Base-by-base conservation (phyloP, 192 early-diverging fungal genomes). In the Backusella psychrophila region DNA sequence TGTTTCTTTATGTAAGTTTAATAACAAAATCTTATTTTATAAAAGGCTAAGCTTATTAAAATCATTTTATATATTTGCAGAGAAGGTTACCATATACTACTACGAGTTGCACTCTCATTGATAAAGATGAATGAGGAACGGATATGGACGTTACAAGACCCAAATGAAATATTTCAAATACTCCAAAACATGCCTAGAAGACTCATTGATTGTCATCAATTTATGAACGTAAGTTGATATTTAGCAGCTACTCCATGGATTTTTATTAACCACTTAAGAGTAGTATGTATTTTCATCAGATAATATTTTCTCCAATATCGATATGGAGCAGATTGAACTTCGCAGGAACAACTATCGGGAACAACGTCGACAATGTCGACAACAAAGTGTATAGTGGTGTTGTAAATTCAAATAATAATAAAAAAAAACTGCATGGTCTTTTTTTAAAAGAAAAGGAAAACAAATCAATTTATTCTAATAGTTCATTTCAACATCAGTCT, bases 101-200 rank as follows among this genome's bases (percentile, higher is more conserved):
- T 91, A 71, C 86, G 91, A 1, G 88, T 93, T 15, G 90, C 91
- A 0, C 82, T 95, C 21, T 87, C 94, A 1, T 85, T 95, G 56
- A 77, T 95, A 26, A 81, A 88, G 63, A 75, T 91, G 33, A 87
- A 92, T 73, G 89, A 95, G 67, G 77, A 82, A n/a, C 82, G 86
- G 36, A 86, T 95, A 34, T 69, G 90, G 11, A 82, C 80, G 36
- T 78, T 87, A 12, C 80, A 86, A 66, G 89, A 90, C 73, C 82
- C 88, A 3, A 69, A 88, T 44, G 88, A 89, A 70, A 79, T 85
- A 36, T 90, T 90, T 73, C 85, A 86, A 35, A 76, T 85, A 21
- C 87, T 89, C 3, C 75, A 87, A 78, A 88, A 90, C 70, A 84
- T 89, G 77, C 89, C 89, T 19, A 84, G 87, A 65, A 53, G 84